Evolutionary conservation across 2,329 filamentous ascomycete species (phyloP), one percentile per base, ranked within the genome.

Genomic region (Penicillium sp.): DNA sequence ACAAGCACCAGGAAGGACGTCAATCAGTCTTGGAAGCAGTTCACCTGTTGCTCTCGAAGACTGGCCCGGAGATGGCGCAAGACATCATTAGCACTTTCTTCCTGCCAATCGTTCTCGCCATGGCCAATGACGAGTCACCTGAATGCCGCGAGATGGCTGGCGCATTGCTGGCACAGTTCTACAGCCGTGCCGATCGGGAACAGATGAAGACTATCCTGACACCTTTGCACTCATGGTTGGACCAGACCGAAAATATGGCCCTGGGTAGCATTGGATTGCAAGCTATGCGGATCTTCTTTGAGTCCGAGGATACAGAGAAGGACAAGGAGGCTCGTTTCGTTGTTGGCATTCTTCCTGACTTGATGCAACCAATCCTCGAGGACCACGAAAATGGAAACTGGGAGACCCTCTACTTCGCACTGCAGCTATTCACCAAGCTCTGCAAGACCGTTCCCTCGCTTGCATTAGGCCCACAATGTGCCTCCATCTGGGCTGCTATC

Each of bases 1-100:
- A 97, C 72, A 87, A 93, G 44, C 87, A 96, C 67, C 88, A 92
- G 65, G 90, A 95, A 59, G 95, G 95, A 27, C 85, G 96, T 37
- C 82, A 96, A 59, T 97, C 93, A 1, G 91, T 97, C 27, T 91
- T 99, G 85, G 95, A 99, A 75, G 87, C 93, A 3, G 82, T 97
- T 46, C 89, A 96, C 69, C 81, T 93, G 44, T 80, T 99, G n/a
- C 80, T 98, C 23, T 87, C 85, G 62, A 98, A 97, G 76, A 88
- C 93, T 4, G 88, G 89, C 0, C 85, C 92, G 39, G 89, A 92
- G 26, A 86, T 93, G 46, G 85, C 93, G 8, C 91, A 96, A 71
- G 90, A 96, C 63, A 85, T 96, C 33, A 83, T 91, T 0, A 85
- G 86, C 1, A 89, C 87, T 21, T 91, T 92, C 70, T 99, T 97